A percentile compares a stretch with the other conserved stretches of the same genome.
phyloP scores from a whole-genome alignment of 345 rosid species.

The Jatropha curcas region DNA sequence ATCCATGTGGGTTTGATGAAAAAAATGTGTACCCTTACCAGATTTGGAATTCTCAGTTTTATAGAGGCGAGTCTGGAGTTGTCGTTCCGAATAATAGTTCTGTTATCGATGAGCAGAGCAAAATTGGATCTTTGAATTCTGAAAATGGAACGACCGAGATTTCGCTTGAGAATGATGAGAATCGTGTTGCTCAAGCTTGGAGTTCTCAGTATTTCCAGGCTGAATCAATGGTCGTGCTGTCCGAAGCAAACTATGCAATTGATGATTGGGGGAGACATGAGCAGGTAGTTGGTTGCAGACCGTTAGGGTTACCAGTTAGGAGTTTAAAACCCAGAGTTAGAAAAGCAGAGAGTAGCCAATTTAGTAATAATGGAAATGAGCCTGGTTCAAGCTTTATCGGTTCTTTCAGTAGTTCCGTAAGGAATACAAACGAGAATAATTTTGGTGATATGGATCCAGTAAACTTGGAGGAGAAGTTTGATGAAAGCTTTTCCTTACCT shows the following conservation, averaged over 20 bases:
- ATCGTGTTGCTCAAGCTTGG: constrained; percentile 50
- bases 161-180: constrained; percentile 29
- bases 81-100: background rate
- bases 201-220: constrained; percentile 56
- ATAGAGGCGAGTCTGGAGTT: constrained; percentile 16
- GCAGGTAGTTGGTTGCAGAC: constrained; percentile 29
- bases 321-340: constrained; percentile 51
- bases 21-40: constrained; percentile 28
- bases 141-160: constrained; percentile 32
- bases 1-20: constrained; percentile 40
- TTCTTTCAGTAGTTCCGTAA: constrained; percentile 25
- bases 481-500: constrained; percentile 34
- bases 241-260: constrained; percentile 48
- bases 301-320: constrained; percentile 81
- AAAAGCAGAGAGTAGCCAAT: constrained; percentile 20
- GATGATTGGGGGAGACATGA: constrained; percentile 30
- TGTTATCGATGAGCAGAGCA: constrained; percentile 25
- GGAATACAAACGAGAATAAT: constrained; percentile 21
- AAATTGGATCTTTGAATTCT: constrained; percentile 26
- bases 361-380: constrained; percentile 36
- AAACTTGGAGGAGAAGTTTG: constrained; percentile 38
- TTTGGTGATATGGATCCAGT: constrained; percentile 34
- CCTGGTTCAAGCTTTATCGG: constrained; percentile 30
- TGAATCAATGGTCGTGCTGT: constrained; percentile 54
- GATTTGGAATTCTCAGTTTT: constrained; percentile 17